Evolutionary conservation across 75 land plant genomes (phyloP).

Genomic region (Isoetes taiwanensis): DNA sequence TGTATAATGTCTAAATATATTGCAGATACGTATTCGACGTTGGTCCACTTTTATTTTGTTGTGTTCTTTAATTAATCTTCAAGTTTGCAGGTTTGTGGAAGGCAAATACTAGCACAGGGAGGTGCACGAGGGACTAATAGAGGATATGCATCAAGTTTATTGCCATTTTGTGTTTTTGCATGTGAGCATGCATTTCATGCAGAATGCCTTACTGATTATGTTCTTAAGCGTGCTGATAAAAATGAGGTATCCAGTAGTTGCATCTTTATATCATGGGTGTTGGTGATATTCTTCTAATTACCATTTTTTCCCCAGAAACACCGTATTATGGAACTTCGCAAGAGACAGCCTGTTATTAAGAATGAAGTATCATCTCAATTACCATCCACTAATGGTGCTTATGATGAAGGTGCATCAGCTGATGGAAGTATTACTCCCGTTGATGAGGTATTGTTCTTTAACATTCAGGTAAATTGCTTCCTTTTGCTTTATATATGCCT

Average conservation of each 20-base stretch:
- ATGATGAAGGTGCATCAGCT: conserved; percentile 28
- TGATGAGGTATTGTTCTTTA: conserved; percentile 54
- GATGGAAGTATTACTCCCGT: conserved; percentile 27
- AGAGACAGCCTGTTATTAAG: conserved; percentile 41
- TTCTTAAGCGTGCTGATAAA: conserved; percentile 46
- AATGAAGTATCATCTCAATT: conserved; percentile 11
- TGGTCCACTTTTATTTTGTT: too few species aligned
- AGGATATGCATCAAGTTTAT: conserved; percentile 42
- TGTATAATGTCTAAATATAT: too few species aligned
- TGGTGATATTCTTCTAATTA: too few species aligned
- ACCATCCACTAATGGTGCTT: conserved; percentile 10
- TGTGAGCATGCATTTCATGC: conserved; percentile 94
- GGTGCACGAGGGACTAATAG: conserved; percentile 32
- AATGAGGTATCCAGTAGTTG: conserved; percentile 42
- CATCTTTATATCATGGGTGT: not conserved
- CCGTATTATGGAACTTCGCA: conserved; percentile 62
- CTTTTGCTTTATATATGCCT: not conserved
- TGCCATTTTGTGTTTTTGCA: conserved; percentile 98
- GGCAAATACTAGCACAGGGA: conserved; percentile 53
- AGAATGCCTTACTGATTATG: conserved; percentile 75
- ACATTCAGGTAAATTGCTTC: not conserved
- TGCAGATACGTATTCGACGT: too few species aligned
- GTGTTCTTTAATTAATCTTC: too few species aligned
- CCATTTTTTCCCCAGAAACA: conserved; percentile 44
- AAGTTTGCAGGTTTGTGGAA: conserved; percentile 59